Conservation (phyloP, 2,329 filamentous ascomycete genomes). For the Endoconidiophora polonica region DNA sequence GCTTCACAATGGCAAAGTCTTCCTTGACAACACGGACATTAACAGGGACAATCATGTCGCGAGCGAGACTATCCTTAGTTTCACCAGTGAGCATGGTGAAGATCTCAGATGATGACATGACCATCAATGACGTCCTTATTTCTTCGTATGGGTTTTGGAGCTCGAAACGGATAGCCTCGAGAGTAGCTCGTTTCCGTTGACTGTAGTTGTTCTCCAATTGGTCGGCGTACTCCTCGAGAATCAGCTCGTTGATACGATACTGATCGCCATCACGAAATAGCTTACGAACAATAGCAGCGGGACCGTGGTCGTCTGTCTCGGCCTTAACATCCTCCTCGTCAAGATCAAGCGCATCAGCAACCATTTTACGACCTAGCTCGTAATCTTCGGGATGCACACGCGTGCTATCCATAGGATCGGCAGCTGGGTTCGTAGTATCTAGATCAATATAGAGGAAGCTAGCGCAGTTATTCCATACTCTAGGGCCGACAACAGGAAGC, state of each 20-base stretch:
- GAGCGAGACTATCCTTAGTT: conserved; percentile 63
- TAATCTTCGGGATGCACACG: conserved; percentile 97
- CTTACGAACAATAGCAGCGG: conserved; percentile 80
- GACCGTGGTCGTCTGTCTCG: conserved; percentile 77
- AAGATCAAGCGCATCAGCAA: conserved; percentile 85
- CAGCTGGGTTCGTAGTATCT: conserved; percentile 61
- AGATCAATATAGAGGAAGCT: conserved; percentile 88
- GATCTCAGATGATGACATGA: conserved; percentile 57
- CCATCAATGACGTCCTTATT: conserved; percentile 61
- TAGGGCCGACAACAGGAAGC: conserved; percentile 64
- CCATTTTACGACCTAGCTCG: conserved; percentile 95
- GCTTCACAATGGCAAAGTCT: conserved; percentile 81
- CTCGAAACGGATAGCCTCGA: conserved; percentile 92
- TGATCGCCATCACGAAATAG: conserved; percentile 89
- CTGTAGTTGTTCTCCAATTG: conserved; percentile 87
- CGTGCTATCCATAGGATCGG: conserved; percentile 90
- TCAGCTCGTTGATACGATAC: conserved; percentile 88
- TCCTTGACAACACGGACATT: conserved; percentile 77
- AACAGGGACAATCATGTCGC: conserved; percentile 86
- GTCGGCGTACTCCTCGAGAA: conserved; percentile 91
- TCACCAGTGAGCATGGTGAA: conserved; percentile 97
- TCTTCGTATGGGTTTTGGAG: conserved; percentile 89
- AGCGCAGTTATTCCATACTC: conserved; percentile 92
- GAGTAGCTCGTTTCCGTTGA: conserved; percentile 83
- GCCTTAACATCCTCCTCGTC: conserved; percentile 97